Conservation (phyloP, 495 filamentous ascomycete species). For the Aspergillus avenaceus region DNA sequence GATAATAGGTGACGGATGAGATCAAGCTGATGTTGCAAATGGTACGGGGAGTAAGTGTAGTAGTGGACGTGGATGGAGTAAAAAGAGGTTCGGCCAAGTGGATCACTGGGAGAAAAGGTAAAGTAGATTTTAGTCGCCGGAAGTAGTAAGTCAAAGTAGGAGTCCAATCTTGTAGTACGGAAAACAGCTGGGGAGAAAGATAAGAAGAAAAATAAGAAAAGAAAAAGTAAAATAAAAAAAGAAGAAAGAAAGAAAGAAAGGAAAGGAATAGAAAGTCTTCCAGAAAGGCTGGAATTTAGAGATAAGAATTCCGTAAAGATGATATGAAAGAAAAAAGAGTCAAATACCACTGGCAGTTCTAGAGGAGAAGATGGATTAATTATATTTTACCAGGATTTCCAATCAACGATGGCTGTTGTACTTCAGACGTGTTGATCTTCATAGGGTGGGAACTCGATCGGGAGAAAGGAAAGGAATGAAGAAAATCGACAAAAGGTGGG, state of each 20-base stretch:
- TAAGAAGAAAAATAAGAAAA: neutral
- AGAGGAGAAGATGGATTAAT: neutral
- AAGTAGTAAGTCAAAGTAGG: slow-evolving; percentile 7
- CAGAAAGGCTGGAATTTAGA: neutral
- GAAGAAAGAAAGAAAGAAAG: neutral
- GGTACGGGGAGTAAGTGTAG: slow-evolving; percentile 6
- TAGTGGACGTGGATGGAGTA: slow-evolving; percentile 14
- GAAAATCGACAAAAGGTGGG: neutral
- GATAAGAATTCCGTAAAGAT: too few relatives aligned
- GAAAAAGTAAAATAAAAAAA: too few relatives aligned
- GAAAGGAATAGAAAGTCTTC: neutral
- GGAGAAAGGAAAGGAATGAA: neutral
- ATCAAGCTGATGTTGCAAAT: neutral
- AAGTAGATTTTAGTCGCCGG: slow-evolving; percentile 8
- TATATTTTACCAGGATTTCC: neutral
- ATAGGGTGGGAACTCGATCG: slow-evolving; percentile 1
- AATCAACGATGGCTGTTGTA: neutral
- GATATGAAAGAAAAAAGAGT: neutral
- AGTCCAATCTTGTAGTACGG: neutral
- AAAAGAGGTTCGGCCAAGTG: neutral
- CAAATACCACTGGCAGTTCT: neutral
- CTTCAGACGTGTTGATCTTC: neutral
- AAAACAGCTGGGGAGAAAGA: neutral
- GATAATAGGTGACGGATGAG: neutral
- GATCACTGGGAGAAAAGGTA: neutral